Evolutionary conservation across 2,329 filamentous ascomycete genomes (phyloP), one percentile per base, ranked within the genome.

Genomic region (Exophiala sp.): DNA sequence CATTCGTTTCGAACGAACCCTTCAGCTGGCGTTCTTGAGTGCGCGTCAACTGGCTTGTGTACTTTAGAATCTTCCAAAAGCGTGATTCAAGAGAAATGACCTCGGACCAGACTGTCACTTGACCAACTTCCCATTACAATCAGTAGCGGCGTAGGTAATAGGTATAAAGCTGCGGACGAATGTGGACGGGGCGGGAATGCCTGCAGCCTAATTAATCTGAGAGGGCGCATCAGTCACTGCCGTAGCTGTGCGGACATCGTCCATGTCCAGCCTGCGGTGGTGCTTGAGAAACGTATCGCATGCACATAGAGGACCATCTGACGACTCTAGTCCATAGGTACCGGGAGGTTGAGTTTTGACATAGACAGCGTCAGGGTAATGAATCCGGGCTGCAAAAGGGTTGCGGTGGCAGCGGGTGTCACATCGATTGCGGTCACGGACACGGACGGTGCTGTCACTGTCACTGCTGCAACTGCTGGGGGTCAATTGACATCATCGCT

Each of bases 401-500:
- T 27, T 27, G 6, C 5, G 29, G 7, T 32, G 6, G 29, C 29
- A 32, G 11, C 29, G 3, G 29, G 34, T 13, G n/a, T n/a, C n/a
- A n/a, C n/a, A n/a, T n/a, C n/a, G n/a, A n/a, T n/a, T n/a, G n/a
- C n/a, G n/a, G n/a, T n/a, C n/a, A n/a, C n/a, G n/a, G n/a, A n/a
- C n/a, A n/a, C n/a, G n/a, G n/a, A n/a, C n/a, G n/a, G n/a, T 37
- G 16, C 14, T 18, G 34, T 11, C 7, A 32, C 14, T 27, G 11
- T 24, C 13, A 30, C 43, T 38, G 24, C 10, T 8, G 30, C 30
- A 34, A 8, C 11, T 16, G 19, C 16, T 3, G 23, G 39, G 22
- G 34, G 34, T 18, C 14, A 37, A 11, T 37, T 52, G 49, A 52
- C 49, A 52, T 52, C 49, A 52, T 52, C 24, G 29, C 49, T 19